A percentile compares a stretch with the other conserved stretches of the same genome.
These are phyloP conservation scores for Plasmodium berghei DNA, from an alignment of 169 alveolate species.

Conservation along the genomic window DNA sequence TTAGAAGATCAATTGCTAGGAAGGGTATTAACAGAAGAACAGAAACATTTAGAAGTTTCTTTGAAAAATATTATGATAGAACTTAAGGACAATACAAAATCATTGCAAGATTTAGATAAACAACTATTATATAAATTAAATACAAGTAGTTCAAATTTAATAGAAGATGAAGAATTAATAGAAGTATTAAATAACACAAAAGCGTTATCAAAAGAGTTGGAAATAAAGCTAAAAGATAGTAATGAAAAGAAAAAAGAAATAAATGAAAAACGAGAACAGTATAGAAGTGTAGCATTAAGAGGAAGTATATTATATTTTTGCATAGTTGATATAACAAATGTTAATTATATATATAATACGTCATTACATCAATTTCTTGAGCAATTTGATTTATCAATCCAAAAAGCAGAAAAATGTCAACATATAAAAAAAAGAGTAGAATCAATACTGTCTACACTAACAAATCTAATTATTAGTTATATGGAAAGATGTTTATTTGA, in stretches of 20 bases:
- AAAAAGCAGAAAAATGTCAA: slow-evolving; percentile 93
- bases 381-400: slow-evolving; percentile 93
- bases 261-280: slow-evolving; percentile 96
- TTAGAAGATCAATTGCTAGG: slow-evolving; percentile 97
- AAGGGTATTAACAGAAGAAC: slow-evolving; percentile 95
- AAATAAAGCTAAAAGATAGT: slow-evolving; percentile 90
- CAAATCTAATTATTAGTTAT: slow-evolving; percentile 90
- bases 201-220: slow-evolving; percentile 93
- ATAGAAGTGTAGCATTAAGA: slow-evolving; percentile 96
- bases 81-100: slow-evolving; percentile 94
- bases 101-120: slow-evolving; percentile 92
- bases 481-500: slow-evolving; percentile 97
- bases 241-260: slow-evolving; percentile 90
- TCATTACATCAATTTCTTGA: slow-evolving; percentile 96
- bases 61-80: slow-evolving; percentile 92
- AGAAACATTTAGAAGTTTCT: slow-evolving; percentile 93
- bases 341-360: slow-evolving; percentile 97
- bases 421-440: slow-evolving; percentile 95
- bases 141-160: slow-evolving; percentile 93
- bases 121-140: slow-evolving; percentile 94
- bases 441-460: slow-evolving; percentile 22
- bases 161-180: slow-evolving; percentile 96
- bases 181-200: slow-evolving; percentile 94
- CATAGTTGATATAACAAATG: slow-evolving; percentile 94
- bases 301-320: slow-evolving; percentile 96